Evolutionary conservation across 441 rosid genomes (phyloP).

Genomic region (Dalechampia spathulata): DNA sequence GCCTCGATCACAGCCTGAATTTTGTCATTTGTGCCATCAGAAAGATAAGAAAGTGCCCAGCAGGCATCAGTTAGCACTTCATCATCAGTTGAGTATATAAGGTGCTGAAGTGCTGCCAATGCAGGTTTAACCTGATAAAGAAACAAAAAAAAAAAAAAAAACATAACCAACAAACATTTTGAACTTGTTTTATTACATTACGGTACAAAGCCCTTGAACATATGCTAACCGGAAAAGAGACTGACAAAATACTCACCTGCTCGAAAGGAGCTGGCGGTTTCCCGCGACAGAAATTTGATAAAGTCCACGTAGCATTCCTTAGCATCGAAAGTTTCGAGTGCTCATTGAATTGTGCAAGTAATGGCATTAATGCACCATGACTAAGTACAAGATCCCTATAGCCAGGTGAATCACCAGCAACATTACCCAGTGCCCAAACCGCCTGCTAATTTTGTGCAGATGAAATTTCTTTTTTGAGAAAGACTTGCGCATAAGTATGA

Average conservation of each 20-base stretch:
- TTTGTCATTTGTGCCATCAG: conserved; percentile 71
- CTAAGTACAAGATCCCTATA: conserved; percentile 11
- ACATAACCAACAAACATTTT: too few species aligned
- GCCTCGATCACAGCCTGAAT: conserved; percentile 9
- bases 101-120: conserved; percentile 7
- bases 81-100: conserved; percentile 7
- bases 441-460: conserved; percentile 5
- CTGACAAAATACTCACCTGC: background rate
- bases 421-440: conserved; percentile 7
- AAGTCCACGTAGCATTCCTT: conserved; percentile 7
- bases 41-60: conserved; percentile 67
- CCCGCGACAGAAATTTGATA: conserved; percentile 8
- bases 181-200: too few species aligned
- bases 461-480: background rate
- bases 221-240: background rate
- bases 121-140: conserved; percentile 10
- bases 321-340: conserved; percentile 8
- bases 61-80: conserved; percentile 37
- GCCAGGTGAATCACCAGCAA: conserved; percentile 9
- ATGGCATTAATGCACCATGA: conserved; percentile 6
- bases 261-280: conserved; percentile 10
- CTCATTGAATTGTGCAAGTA: conserved; percentile 8
- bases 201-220: too few species aligned
- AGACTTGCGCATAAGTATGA: too few species aligned
- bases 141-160: background rate